Evolutionary conservation across 2,329 filamentous ascomycete species (phyloP), one percentile per base, ranked within the genome.

Genomic region (Aphanoascus verrucosus): DNA sequence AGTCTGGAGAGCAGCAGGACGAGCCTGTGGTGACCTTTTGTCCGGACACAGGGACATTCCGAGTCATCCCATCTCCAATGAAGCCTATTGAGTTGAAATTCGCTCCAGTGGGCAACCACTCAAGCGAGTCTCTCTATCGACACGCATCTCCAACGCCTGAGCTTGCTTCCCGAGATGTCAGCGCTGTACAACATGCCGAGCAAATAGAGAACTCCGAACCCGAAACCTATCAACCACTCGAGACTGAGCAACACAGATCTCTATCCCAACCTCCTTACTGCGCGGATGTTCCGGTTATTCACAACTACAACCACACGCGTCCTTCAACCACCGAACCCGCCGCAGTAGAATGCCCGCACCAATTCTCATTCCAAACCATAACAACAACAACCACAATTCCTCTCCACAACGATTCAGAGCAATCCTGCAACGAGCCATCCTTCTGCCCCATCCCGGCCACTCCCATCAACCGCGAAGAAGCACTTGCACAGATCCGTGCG

Each of bases 401-500:
- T 11, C 58, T 68, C 17, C 65, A 62, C 28, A 49, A 57, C 15
- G 68, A 67, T 44, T 63, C 61, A 11, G 46, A 52, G 40, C 6
- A n/a, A 20, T 45, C 55, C 14, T 41, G 56, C 1, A 55, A 58
- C 2, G 61, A 63, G 50, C 49, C 40, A 46, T 28, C 60, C 46
- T 57, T 64, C 47, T 60, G 60, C 28, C 60, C 62, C 23, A 57
- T 72, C 14, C 66, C 69, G 1, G 68, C 70, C n/a, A 72, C 69
- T 0, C 72, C 73, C 3, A 67, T 75, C 51, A 71, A 66, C 48
- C 69, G 73, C 17, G 73, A 76, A 63, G 68, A 73, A 55, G 74
- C 74, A 1, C 64, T 76, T 1, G 74, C 74, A 6, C 72, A 75
- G 57, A 76, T 76, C 41, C 63, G 72, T 54, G 73, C 72, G n/a